Evolutionary conservation across 202 grass and related monocot species (phyloP).

Genomic region (Bolboschoenoplectus hybrid): DNA sequence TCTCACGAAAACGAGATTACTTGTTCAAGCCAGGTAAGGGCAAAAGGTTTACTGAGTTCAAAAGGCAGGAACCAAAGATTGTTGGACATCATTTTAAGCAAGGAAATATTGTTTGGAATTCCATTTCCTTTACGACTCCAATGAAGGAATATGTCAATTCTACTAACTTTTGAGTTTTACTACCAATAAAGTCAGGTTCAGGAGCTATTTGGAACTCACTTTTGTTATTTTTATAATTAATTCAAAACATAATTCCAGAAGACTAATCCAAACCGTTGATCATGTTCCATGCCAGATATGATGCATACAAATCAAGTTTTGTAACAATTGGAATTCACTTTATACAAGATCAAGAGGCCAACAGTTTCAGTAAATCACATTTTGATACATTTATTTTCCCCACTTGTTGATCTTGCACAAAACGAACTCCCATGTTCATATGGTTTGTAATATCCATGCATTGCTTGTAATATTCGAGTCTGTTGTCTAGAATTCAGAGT

Average conservation of each 20-base stretch:
- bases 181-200: not conserved
- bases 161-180: not conserved
- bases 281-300: not conserved
- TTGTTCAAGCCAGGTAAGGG: constrained; percentile 9
- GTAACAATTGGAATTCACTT: not conserved
- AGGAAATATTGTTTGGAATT: not conserved
- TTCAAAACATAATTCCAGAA: not conserved
- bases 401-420: not conserved
- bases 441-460: not conserved
- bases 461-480: not conserved
- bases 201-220: not conserved
- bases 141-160: not conserved
- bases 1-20: not conserved
- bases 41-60: constrained; percentile 6
- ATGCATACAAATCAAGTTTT: not conserved
- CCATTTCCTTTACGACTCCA: not conserved
- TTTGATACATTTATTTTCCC: not conserved
- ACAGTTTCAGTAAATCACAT: not conserved
- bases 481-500: not conserved
- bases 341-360: constrained; percentile 5
- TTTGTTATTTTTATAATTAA: not conserved
- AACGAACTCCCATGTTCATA: not conserved
- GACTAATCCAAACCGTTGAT: not conserved
- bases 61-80: not conserved
- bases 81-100: not conserved